These are phyloP conservation scores for Phyllosticta citriasiana DNA, from an alignment of 2,329 filamentous ascomycete genomes.

Conservation along the genomic window DNA sequence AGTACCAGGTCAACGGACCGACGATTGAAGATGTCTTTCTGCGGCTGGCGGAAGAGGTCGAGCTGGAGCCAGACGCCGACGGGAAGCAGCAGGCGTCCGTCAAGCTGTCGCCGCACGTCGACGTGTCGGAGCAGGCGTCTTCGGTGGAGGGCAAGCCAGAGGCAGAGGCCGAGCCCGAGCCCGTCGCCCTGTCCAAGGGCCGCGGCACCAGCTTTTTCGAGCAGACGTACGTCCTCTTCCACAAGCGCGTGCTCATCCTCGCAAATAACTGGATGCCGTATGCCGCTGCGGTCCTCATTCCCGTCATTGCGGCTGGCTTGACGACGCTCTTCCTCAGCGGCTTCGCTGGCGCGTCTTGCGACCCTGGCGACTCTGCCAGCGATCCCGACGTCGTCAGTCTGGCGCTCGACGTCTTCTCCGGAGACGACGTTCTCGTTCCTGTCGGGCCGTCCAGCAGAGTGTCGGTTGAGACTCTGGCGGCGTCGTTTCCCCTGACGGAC, in stretches of 20 bases:
- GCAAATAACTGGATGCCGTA: constrained; percentile 72
- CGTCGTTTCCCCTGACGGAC: constrained; percentile 17
- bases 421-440: constrained; percentile 23
- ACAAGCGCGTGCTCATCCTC: constrained; percentile 67
- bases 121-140: constrained; percentile 21
- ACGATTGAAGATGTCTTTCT: constrained; percentile 92
- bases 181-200: constrained; percentile 51
- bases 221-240: constrained; percentile 66
- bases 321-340: constrained; percentile 64
- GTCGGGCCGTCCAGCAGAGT: constrained; percentile 29
- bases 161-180: constrained; percentile 22
- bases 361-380: constrained; percentile 27
- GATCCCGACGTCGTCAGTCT: constrained; percentile 20
- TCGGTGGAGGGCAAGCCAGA: constrained; percentile 16
- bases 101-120: constrained; percentile 14
- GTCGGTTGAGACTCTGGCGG: constrained; percentile 20
- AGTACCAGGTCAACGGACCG: constrained; percentile 79
- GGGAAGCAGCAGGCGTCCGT: constrained; percentile 18
- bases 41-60: constrained; percentile 69
- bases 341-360: constrained; percentile 42
- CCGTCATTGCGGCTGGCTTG: constrained; percentile 67
- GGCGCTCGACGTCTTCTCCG: not conserved
- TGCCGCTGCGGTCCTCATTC: constrained; percentile 62
- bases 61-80: constrained; percentile 17
- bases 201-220: constrained; percentile 56